Percentiles rank a stretch among this genome's conserved stretches.
These are phyloP conservation scores for Protomyces pachydermus DNA, from an alignment of 1,139 yeast species.

Conservation along the genomic window DNA sequence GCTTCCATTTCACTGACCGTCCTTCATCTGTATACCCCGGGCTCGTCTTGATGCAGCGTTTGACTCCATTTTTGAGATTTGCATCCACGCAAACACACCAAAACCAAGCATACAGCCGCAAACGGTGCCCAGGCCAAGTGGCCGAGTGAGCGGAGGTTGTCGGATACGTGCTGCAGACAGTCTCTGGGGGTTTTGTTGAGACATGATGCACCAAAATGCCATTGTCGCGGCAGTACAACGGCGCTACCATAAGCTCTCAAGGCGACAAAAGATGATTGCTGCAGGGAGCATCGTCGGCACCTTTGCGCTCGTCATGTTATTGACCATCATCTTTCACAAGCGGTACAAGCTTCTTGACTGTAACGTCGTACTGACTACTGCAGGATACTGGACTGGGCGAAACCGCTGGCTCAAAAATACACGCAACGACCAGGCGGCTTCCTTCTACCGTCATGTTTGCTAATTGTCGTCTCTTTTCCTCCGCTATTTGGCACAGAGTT, in stretches of 20 bases:
- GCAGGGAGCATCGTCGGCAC: conserved; percentile 4
- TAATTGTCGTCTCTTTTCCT: conserved; percentile 24
- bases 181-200: not conserved
- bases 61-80: not conserved
- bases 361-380: not conserved
- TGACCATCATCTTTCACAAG: conserved; percentile 19
- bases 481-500: conserved; percentile 28
- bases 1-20: not conserved
- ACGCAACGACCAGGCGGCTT: conserved; percentile 25
- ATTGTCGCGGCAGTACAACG: not conserved
- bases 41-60: not conserved
- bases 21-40: not conserved
- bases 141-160: no score
- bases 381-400: conserved; percentile 16
- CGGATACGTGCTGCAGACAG: no score
- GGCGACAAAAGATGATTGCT: conserved; percentile 5
- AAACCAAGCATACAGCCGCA: not conserved
- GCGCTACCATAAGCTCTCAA: not conserved
- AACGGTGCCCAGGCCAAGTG: no score
- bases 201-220: not conserved
- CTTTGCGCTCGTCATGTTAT: not conserved
- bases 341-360: not conserved
- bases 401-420: conserved; percentile 18
- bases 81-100: not conserved
- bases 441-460: conserved; percentile 19